These are phyloP conservation scores for Claviceps sp. DNA, from an alignment of 2,329 filamentous ascomycete genomes.

Conservation along the genomic window DNA sequence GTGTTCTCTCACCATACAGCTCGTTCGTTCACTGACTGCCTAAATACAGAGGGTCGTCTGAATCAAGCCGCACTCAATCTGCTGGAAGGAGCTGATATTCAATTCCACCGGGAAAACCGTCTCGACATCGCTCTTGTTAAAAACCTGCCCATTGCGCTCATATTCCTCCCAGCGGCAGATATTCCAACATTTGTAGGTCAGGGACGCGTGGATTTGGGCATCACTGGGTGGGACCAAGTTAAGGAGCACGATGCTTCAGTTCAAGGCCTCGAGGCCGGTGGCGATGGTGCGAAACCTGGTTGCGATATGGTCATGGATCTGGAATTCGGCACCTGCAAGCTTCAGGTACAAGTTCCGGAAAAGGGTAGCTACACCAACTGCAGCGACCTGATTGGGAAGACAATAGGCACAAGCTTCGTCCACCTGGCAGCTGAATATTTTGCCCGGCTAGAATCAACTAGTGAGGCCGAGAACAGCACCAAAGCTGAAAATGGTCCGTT, in stretches of 20 bases:
- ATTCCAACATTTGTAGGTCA: constrained; percentile 97
- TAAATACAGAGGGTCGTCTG: constrained; percentile 61
- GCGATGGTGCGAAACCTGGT: constrained; percentile 35
- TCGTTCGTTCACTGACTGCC: not conserved
- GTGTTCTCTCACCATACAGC: not conserved
- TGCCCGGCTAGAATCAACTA: constrained; percentile 52
- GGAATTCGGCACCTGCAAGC: constrained; percentile 77
- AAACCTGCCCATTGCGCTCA: constrained; percentile 86
- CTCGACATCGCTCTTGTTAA: constrained; percentile 97
- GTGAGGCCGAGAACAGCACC: constrained; percentile 25
- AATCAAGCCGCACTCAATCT: constrained; percentile 81
- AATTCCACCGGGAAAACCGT: constrained; percentile 88
- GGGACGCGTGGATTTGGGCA: constrained; percentile 84
- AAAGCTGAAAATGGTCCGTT: constrained; percentile 36
- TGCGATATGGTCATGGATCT: constrained; percentile 85
- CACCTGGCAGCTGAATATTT: constrained; percentile 77
- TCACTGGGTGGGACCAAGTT: constrained; percentile 87
- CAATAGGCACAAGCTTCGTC: constrained; percentile 92
- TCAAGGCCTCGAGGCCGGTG: constrained; percentile 32
- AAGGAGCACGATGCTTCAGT: constrained; percentile 70
- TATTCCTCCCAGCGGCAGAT: constrained; percentile 93
- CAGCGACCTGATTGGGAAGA: constrained; percentile 76
- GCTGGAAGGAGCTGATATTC: constrained; percentile 84
- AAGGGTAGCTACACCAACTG: constrained; percentile 60
- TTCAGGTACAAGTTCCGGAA: constrained; percentile 93